A percentile compares a stretch with the other conserved stretches of the same genome.
phyloP scores from a whole-genome alignment of 352 stramenopile genomes.

The Globisporangium perplexum region DNA sequence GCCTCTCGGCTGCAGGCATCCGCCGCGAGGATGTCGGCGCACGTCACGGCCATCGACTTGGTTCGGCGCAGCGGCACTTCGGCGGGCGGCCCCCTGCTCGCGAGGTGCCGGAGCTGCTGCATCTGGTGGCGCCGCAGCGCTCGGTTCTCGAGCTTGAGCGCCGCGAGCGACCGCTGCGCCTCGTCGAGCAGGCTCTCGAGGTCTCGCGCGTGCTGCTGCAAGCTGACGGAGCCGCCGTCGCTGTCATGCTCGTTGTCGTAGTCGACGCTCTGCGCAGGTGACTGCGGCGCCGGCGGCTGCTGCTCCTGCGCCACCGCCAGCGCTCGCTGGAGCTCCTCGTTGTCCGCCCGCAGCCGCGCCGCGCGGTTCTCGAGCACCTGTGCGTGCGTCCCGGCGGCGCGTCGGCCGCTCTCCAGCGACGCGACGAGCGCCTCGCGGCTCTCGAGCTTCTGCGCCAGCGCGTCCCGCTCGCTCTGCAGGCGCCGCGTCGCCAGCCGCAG shows the following conservation, averaged over 20 bases:
- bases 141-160: conserved; percentile 32
- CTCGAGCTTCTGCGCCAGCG: conserved; percentile 11
- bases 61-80: conserved; percentile 1
- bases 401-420: conserved; percentile 5
- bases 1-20: neutral
- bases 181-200: conserved; percentile 29
- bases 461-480: conserved; percentile 13
- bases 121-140: conserved; percentile 18
- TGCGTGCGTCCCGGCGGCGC: conserved; percentile 1
- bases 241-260: conserved; percentile 2
- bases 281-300: neutral
- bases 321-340: conserved; percentile 6
- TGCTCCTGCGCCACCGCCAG: conserved; percentile 1
- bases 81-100: neutral
- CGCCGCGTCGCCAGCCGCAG: conserved; percentile 8
- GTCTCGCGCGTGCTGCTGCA: conserved; percentile 11
- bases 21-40: conserved; percentile 9
- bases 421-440: neutral
- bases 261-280: neutral
- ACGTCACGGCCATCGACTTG: conserved; percentile 8
- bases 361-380: conserved; percentile 15
- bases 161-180: conserved; percentile 21
- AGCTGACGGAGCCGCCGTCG: neutral
- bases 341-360: conserved; percentile 9
- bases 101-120: neutral